phyloP scores from a whole-genome alignment of 2,329 filamentous ascomycete genomes.

The Aspergillus glaucus region DNA sequence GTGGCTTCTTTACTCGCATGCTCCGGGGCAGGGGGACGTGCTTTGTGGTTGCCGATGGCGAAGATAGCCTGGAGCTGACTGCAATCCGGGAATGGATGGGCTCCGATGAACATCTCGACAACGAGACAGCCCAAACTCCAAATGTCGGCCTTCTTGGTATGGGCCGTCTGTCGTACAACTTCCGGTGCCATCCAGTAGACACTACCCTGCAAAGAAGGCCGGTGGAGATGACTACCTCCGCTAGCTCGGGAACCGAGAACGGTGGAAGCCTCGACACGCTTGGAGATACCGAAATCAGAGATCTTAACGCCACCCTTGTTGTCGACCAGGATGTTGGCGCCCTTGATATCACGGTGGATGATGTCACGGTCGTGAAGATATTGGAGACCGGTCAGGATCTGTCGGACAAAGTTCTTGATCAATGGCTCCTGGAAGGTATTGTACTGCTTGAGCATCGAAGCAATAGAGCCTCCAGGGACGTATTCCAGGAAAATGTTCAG shows the following conservation, averaged over 20 bases:
- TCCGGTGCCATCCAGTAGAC: slow-evolving; percentile 99
- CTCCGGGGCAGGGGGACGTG: slow-evolving; percentile 81
- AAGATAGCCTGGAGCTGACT: slow-evolving; percentile 97
- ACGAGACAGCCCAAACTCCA: slow-evolving; percentile 96
- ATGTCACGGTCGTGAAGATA: slow-evolving; percentile 94
- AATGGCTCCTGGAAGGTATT: slow-evolving; percentile 89
- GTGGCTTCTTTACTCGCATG: slow-evolving; percentile 77
- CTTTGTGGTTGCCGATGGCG: slow-evolving; percentile 87
- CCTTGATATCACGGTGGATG: slow-evolving; percentile 98
- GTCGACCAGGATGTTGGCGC: slow-evolving; percentile 96
- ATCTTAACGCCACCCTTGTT: slow-evolving; percentile 99
- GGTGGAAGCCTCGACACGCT: slow-evolving; percentile 89
- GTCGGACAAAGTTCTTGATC: slow-evolving; percentile 91
- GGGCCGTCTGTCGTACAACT: slow-evolving; percentile 94
- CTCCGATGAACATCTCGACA: slow-evolving; percentile 98
- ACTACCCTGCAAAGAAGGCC: slow-evolving; percentile 81
- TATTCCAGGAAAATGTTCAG: slow-evolving; percentile 99
- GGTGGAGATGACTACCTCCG: slow-evolving; percentile 41
- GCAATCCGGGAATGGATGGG: slow-evolving; percentile 93
- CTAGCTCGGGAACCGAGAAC: slow-evolving; percentile 52
- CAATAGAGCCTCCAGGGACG: slow-evolving; percentile 92
- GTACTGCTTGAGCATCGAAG: slow-evolving; percentile 98
- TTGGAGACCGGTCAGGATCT: slow-evolving; percentile 85
- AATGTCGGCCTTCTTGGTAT: slow-evolving; percentile 97
- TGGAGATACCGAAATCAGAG: slow-evolving; percentile 97